Percentiles rank a stretch among this genome's conserved stretches.
phyloP scores from a whole-genome alignment of 2,329 filamentous ascomycete genomes.

The Pseudopithomyces maydicus region DNA sequence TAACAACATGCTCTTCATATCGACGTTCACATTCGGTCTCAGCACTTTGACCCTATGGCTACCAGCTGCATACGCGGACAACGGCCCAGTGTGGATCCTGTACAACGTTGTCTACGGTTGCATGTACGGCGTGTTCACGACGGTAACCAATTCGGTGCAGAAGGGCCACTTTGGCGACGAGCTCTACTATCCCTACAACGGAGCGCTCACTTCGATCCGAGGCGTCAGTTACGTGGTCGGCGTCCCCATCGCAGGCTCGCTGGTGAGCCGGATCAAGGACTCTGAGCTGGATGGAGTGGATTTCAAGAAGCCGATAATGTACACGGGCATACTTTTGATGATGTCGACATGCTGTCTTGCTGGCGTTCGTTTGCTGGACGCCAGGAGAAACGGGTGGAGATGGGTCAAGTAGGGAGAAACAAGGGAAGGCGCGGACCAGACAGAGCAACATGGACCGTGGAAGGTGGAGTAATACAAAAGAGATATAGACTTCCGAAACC shows the following conservation, averaged over 20 bases:
- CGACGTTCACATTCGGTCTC: conserved; percentile 21
- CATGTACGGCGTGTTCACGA: conserved; percentile 21
- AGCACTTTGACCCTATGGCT: conserved; percentile 27
- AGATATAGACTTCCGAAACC: too few relatives aligned
- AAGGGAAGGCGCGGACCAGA: background rate
- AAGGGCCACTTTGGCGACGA: conserved; percentile 26
- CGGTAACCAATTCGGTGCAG: conserved; percentile 23
- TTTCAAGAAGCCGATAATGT: conserved; percentile 21
- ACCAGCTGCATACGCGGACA: conserved; percentile 14
- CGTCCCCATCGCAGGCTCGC: conserved; percentile 24
- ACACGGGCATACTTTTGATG: conserved; percentile 18
- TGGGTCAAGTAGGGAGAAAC: conserved; percentile 15
- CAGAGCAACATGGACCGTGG: too few relatives aligned
- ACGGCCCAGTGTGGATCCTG: conserved; percentile 19
- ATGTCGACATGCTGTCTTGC: conserved; percentile 14
- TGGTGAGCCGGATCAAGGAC: conserved; percentile 19
- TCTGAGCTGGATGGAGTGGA: conserved; percentile 14
- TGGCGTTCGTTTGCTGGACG: conserved; percentile 20
- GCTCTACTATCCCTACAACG: conserved; percentile 27
- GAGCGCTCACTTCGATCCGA: conserved; percentile 22
- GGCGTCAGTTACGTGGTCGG: conserved; percentile 26
- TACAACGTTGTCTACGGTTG: conserved; percentile 27
- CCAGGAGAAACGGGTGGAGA: conserved; percentile 20
- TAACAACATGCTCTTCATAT: conserved; percentile 54
- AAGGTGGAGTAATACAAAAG: background rate